Evolutionary conservation across 2,329 filamentous ascomycete species (phyloP).

Genomic region (Aureobasidium sp.): DNA sequence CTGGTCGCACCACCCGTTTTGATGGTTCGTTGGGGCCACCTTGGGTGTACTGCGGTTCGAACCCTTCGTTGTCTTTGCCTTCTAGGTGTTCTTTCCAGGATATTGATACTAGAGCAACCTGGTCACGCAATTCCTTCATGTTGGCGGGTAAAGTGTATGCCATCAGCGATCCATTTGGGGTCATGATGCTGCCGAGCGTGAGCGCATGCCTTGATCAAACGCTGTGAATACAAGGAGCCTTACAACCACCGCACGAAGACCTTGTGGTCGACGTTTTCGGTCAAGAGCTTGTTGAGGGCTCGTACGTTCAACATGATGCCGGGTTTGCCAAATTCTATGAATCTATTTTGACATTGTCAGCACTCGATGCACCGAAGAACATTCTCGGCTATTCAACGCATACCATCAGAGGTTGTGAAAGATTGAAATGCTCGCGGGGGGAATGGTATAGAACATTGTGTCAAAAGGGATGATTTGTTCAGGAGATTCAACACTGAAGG

Average conservation of each 20-base stretch:
- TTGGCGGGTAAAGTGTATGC: slow-evolving; percentile 41
- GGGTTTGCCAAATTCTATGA: neutral
- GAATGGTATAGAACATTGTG: neutral
- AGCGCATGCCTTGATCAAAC: neutral
- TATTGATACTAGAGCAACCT: slow-evolving; percentile 40
- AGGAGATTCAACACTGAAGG: no score
- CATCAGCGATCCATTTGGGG: slow-evolving; percentile 41
- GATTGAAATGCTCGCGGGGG: neutral
- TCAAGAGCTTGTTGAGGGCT: slow-evolving; percentile 34
- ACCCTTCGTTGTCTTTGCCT: slow-evolving; percentile 15
- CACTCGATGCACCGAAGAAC: neutral
- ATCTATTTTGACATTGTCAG: neutral
- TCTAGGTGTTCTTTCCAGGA: slow-evolving; percentile 39
- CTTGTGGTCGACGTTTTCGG: slow-evolving; percentile 33
- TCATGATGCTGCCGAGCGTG: slow-evolving; percentile 34
- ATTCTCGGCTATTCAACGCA: no score
- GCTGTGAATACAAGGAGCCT: slow-evolving; percentile 13
- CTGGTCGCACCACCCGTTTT: neutral
- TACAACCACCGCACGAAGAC: slow-evolving; percentile 36
- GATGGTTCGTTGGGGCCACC: slow-evolving; percentile 11
- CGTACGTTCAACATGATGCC: slow-evolving; percentile 34
- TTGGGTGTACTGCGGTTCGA: slow-evolving; percentile 17
- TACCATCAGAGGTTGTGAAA: no score
- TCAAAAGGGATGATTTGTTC: no score
- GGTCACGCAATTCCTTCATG: slow-evolving; percentile 40